Base-by-base conservation (phyloP, 768 basidiomycete species). In the Boletellus emodensis region DNA sequence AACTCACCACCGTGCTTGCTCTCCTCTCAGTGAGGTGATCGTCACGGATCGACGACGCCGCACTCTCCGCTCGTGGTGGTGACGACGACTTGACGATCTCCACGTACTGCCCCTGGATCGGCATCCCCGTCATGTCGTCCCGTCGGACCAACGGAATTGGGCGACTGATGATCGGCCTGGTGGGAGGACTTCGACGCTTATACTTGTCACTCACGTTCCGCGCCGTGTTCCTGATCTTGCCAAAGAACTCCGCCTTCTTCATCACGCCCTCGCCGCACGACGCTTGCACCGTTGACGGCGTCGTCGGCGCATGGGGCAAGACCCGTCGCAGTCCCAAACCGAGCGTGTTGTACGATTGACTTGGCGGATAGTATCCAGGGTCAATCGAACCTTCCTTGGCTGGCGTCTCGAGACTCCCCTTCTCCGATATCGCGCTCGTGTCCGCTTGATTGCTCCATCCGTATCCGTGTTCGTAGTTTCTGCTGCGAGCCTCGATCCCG, bases 211-310 rank as follows among this genome's bases (percentile, higher is more conserved):
- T 87, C 53, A 87, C 85, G 39, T 81, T 76, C 49, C 87, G 75
- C 32, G 85, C 81, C 3, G 84, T 84, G 42, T 80, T 74, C 54
- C 72, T 78, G 38, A 89, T 75, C 62, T 72, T 77, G n/a, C 75
- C 74, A 46, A 88, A 56, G 60, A 89, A 88, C 61, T 87, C 84
- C 15, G 71, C 74, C 64, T 88, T 90, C 62, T 76, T 83, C 77
- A 87, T 82, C 35, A 84, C 73, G 9, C 75, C 78, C 8, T 83
- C 76, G 49, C 75, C 44, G 44, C 64, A 68, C 30, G 61, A 62
- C 3, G 59, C 61, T 28, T 69, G 59, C 56, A 64, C 59, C 54
- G 61, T 64, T 55, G 54, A 53, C 45, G 65, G 51, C 38, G 71
- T 77, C 13, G 74, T 71, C 46, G 76, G 79, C 38, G 68, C 75